Evolutionary conservation across 2,329 filamentous ascomycete genomes (phyloP), one percentile per base, ranked within the genome.

Genomic region (Seiridium cupressi): DNA sequence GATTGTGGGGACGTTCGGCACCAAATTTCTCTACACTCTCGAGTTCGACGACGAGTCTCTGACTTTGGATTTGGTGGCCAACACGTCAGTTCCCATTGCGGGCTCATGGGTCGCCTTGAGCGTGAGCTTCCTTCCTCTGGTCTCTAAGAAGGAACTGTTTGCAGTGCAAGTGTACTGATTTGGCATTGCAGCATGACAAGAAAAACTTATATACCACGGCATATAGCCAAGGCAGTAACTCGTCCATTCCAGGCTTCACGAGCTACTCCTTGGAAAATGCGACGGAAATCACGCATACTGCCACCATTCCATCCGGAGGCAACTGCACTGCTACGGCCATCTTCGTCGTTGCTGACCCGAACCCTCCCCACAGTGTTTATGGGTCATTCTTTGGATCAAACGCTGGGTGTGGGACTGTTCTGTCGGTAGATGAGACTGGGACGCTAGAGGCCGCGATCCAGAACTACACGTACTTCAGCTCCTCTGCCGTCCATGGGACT

Each of bases 401-500:
- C 35, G 55, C 59, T 11, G 55, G 55, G 5, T 61, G 59, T 47
- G 59, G 42, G 5, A 44, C 59, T 5, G 59, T 61, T 35, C 40
- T 61, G 48, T 49, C 59, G 32, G 55, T 58, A 6, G 36, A 57
- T 8, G 55, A 44, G 5, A 48, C 31, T 7, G 59, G 59, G 26
- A 40, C 32, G n/a, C 55, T 61, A 1, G 70, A 72, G 3, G 57
- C 69, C 49, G 75, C 79, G 38, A 67, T 81, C 5, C 78, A 81
- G 62, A 76, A 78, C 64, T 81, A 78, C 69, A 72, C 74, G 55
- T 81, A 81, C 62, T 68, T 68, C 8, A 64, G 70, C 40, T 73
- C 75, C 57, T 80, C 79, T 1, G 78, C 76, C 42, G 76, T 82
- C 44, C 80, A 82, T 64, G 79, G 80, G 57, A 77, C 78, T 67